These are phyloP conservation scores for Solanum chaucha DNA, from an alignment of 257 asterid genomes.

Conservation along the genomic window DNA sequence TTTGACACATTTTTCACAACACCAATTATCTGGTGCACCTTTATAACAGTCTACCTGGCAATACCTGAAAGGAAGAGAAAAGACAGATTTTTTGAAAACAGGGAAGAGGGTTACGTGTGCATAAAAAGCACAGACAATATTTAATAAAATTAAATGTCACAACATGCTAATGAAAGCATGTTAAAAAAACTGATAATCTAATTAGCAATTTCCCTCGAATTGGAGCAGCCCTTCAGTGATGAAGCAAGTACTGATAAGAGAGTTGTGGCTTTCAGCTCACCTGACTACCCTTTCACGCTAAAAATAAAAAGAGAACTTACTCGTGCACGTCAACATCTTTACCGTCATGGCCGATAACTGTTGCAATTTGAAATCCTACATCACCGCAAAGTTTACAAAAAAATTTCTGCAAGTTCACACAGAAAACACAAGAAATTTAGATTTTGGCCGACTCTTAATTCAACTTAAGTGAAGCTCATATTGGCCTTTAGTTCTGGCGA, in stretches of 20 bases:
- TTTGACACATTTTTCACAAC: conserved; percentile 33
- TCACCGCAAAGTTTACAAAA: conserved; percentile 32
- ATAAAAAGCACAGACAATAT: background rate
- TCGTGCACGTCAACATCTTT: conserved; percentile 30
- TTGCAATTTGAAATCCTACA: conserved; percentile 23
- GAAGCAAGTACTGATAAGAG: background rate
- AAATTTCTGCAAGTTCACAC: too few relatives aligned
- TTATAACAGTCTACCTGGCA: conserved; percentile 21
- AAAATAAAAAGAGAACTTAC: conserved; percentile 24
- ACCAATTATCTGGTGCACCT: conserved; percentile 22
- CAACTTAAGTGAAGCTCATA: background rate
- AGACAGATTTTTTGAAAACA: background rate
- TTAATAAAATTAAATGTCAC: background rate
- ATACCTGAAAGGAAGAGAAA: conserved; percentile 29
- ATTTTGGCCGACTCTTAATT: background rate
- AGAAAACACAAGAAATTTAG: background rate
- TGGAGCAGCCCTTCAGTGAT: background rate
- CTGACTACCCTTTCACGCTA: background rate
- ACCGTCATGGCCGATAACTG: conserved; percentile 30
- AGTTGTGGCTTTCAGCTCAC: background rate
- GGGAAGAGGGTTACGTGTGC: background rate
- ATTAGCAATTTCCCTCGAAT: background rate
- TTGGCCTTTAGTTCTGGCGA: too few relatives aligned
- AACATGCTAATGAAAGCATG: background rate
- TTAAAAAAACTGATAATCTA: background rate